phyloP scores from a whole-genome alignment of 768 basidiomycete genomes.

The Tremella yokohamensis region DNA sequence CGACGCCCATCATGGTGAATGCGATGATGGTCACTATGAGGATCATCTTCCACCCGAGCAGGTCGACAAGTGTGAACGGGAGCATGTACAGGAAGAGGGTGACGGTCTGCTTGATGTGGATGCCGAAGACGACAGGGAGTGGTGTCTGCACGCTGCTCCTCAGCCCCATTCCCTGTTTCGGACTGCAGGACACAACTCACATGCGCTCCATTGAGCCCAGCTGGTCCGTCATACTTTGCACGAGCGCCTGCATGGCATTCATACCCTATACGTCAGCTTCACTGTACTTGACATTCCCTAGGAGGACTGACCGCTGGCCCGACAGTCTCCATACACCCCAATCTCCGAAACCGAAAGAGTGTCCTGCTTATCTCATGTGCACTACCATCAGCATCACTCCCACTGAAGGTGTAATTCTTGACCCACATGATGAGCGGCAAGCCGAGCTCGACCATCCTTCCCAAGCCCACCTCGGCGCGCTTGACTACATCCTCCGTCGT shows the following conservation, averaged over 20 bases:
- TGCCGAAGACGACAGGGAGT: slow-evolving; percentile 54
- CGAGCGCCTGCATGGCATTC: slow-evolving; percentile 69
- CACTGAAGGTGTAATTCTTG: slow-evolving; percentile 37
- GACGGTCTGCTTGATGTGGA: slow-evolving; percentile 94
- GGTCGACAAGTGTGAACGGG: slow-evolving; percentile 77
- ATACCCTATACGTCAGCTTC: slow-evolving; percentile 53
- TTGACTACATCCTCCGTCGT: slow-evolving; percentile 41
- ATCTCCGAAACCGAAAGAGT: slow-evolving; percentile 70
- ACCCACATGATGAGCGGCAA: slow-evolving; percentile 74
- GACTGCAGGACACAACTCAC: slow-evolving; percentile 56
- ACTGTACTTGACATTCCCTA: slow-evolving; percentile 4
- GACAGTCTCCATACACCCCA: slow-evolving; percentile 79
- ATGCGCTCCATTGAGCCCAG: slow-evolving; percentile 80
- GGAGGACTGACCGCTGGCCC: slow-evolving; percentile 70
- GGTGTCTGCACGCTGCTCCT: slow-evolving; percentile 28
- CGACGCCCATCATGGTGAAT: slow-evolving; percentile 55
- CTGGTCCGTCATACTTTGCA: slow-evolving; percentile 79
- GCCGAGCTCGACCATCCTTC: slow-evolving; percentile 60
- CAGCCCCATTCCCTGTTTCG: slow-evolving; percentile 11
- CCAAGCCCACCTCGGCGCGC: slow-evolving; percentile 64
- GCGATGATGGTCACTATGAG: slow-evolving; percentile 69
- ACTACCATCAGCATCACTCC: slow-evolving; percentile 55
- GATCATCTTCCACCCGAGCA: slow-evolving; percentile 74
- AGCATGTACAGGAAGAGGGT: slow-evolving; percentile 85
- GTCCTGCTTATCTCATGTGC: slow-evolving; percentile 71